Base-by-base conservation (phyloP, 2,329 filamentous ascomycete genomes). In the Paecilomyces niveus region DNA sequence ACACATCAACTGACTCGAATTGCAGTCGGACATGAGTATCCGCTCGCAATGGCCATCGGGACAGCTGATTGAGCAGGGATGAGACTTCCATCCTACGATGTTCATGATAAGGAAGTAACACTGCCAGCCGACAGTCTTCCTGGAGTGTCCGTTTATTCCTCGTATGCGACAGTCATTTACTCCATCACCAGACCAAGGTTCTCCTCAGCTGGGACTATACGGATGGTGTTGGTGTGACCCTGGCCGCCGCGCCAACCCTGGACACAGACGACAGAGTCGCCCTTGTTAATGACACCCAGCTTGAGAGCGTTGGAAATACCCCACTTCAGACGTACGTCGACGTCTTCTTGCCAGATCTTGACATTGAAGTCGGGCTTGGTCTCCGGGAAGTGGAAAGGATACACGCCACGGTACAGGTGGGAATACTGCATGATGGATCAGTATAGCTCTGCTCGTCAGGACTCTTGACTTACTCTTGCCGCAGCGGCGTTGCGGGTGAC, bases 281-380 rank as follows among this genome's bases (percentile, higher is more conserved):
- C 90, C 72, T 91, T 86, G 76, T 87, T 88, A 64, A 95, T 83
- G 60, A 94, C 86, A 62, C 86, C 82, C 52, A 99, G 89, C 78
- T 89, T 86, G 70, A 96, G 85, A 68, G 91, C 94, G 74, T 92
- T 86, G 74, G 84, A 81, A 75, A 99, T 90, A 75, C 90, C 94
- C 92, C 93, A 99, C 84, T 93, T 96, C 78, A 99, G 90, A 73
- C 94, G 91, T 75, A 88, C 86, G 80, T 99, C 94, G 68, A 99
- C 94, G 78, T 99, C 93, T 82, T 97, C 92, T 81, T 99, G 94
- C 94, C 94, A 99, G 80, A 95, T 92, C 71, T 89, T 85, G 77
- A 89, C 85, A 75, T 83, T 85, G 79, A 97, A 99, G 81, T 99
- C 91, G 68, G 94, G 94, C 87, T 97, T 97, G 69, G 81, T 79